Conservation (phyloP, 805 yeast genomes). For the Yamadazyma phyllophila region DNA sequence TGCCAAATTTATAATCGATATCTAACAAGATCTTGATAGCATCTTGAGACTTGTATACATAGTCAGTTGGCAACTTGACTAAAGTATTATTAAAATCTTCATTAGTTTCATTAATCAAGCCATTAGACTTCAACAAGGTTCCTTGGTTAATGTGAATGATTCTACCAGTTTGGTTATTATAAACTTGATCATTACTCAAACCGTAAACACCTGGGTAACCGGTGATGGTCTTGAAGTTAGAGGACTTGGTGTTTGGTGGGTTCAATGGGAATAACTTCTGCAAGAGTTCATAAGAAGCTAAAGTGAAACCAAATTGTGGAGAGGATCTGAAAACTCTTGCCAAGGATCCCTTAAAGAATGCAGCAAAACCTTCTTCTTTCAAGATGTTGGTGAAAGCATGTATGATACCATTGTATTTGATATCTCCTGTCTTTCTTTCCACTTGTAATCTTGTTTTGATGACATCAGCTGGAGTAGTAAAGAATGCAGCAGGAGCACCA, state of each 20-base stretch:
- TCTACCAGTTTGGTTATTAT: conserved; percentile 39
- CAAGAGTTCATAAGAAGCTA: conserved; percentile 94
- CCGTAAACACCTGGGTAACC: conserved; percentile 47
- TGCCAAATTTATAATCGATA: conserved; percentile 58
- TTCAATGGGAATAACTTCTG: conserved; percentile 75
- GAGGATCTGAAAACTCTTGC: conserved; percentile 94
- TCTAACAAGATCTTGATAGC: conserved; percentile 61
- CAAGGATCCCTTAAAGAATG: conserved; percentile 94
- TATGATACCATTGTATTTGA: conserved; percentile 68
- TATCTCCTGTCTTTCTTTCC: conserved; percentile 73
- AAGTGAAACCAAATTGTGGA: conserved; percentile 96
- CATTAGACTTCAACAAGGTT: conserved; percentile 34
- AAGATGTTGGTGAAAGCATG: conserved; percentile 76
- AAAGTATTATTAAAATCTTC: conserved; percentile 38
- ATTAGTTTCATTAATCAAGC: conserved; percentile 28
- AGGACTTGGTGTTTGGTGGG: conserved; percentile 44
- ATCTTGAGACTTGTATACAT: conserved; percentile 58
- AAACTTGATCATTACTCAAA: conserved; percentile 45
- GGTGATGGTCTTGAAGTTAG: conserved; percentile 42
- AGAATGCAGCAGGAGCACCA: conserved; percentile 96
- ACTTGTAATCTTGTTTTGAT: conserved; percentile 93
- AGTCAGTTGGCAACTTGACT: conserved; percentile 41
- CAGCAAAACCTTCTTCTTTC: conserved; percentile 78
- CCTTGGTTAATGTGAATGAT: conserved; percentile 34
- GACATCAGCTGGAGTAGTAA: conserved; percentile 96